A percentile compares a stretch with the other conserved stretches of the same genome.
Conservation (phyloP, 768 basidiomycete species). For the Neoboletus magnificus region DNA sequence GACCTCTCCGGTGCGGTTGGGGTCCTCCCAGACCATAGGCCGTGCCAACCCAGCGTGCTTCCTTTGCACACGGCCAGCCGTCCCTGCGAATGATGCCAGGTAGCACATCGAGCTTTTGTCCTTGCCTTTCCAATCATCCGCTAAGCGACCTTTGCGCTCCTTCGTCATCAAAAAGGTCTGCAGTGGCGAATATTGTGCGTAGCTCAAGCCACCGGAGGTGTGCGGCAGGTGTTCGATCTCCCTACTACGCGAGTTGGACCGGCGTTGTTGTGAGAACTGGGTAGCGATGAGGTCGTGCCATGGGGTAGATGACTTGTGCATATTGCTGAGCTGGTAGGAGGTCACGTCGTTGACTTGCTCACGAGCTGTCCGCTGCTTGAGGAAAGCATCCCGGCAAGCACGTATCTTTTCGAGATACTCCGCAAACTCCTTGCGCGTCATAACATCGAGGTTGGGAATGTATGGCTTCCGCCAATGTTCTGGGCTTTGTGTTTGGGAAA, state of each 20-base stretch:
- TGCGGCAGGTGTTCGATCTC: constrained; percentile 66
- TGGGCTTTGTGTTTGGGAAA: constrained; percentile 14
- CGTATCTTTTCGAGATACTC: constrained; percentile 60
- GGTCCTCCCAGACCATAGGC: constrained; percentile 31
- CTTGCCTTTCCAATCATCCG: constrained; percentile 30
- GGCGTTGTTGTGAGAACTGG: constrained; percentile 20
- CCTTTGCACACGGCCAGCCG: constrained; percentile 22
- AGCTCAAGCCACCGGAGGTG: constrained; percentile 57
- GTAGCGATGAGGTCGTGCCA: constrained; percentile 28
- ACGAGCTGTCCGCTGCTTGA: constrained; percentile 30
- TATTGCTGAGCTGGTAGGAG: constrained; percentile 28
- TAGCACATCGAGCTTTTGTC: constrained; percentile 13
- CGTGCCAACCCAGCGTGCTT: constrained; percentile 13
- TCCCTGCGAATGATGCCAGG: constrained; percentile 33
- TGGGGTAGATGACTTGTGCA: constrained; percentile 12
- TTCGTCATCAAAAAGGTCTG: constrained; percentile 51
- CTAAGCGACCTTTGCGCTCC: constrained; percentile 58
- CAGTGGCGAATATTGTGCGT: constrained; percentile 50
- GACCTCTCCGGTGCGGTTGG: constrained; percentile 25
- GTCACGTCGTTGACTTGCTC: constrained; percentile 19
- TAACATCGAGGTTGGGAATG: constrained; percentile 55
- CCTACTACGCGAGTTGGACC: constrained; percentile 24
- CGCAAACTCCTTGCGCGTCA: constrained; percentile 57
- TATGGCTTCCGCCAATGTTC: constrained; percentile 26
- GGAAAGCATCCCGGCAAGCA: constrained; percentile 55